These are phyloP conservation scores for Aaosphaeria arxii DNA, from an alignment of 2,329 filamentous ascomycete species.

Conservation along the genomic window DNA sequence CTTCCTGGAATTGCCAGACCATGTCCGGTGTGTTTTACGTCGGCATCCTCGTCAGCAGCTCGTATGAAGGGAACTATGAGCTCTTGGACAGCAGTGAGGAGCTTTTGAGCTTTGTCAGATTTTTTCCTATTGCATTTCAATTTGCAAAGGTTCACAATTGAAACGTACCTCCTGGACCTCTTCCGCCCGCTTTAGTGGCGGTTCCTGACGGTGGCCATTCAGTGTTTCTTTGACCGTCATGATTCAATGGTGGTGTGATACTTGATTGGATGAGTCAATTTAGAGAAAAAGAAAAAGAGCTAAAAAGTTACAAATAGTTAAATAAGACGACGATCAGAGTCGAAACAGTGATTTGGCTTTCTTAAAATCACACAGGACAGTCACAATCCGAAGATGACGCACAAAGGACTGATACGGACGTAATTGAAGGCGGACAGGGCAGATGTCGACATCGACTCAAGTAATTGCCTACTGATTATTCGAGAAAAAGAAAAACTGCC, in stretches of 20 bases:
- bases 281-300: too few species aligned
- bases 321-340: too few species aligned
- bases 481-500: conserved; percentile 6
- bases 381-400: too few species aligned
- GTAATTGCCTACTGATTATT: too few species aligned
- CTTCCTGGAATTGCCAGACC: conserved; percentile 60
- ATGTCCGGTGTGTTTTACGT: conserved; percentile 54
- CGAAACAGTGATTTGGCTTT: too few species aligned
- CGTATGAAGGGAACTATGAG: conserved; percentile 70
- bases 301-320: too few species aligned
- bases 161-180: conserved; percentile 37
- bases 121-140: background rate
- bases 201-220: conserved; percentile 5
- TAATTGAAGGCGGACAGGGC: too few species aligned
- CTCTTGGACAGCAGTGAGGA: conserved; percentile 64
- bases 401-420: too few species aligned
- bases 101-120: conserved; percentile 45
- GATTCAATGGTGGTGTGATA: background rate
- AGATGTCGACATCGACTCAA: conserved; percentile 9
- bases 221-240: background rate
- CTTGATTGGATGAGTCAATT: too few species aligned
- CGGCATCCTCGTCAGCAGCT: conserved; percentile 64
- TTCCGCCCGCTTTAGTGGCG: conserved; percentile 29
- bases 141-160: background rate
- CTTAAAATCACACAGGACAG: too few species aligned